Evolutionary conservation across 805 yeast genomes (phyloP), one percentile per base, ranked within the genome.

Genomic region (Starmerella ratchasimensis): DNA sequence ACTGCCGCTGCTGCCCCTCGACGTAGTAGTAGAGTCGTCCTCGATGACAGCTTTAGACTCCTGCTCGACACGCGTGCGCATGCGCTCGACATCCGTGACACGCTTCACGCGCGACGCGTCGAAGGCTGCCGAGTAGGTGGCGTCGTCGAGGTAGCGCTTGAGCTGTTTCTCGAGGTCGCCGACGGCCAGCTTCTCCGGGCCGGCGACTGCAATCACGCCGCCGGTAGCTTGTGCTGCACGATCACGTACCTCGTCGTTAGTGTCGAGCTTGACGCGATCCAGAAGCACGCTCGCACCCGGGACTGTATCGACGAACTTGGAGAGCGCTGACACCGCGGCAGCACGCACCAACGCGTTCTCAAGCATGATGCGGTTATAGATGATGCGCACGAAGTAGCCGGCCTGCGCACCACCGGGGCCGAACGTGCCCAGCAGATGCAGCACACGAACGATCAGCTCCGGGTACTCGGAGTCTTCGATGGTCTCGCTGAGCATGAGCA

Each of bases 381-480:
- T 88, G 60, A 86, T 94, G 64, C 98, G 78, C 45, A 90, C 86
- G 60, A 83, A 88, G 51, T 80, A 68, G 1, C 94, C 79, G 40
- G 97, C 95, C 46, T 78, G 79, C 6, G 77, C 50, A 4, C 94
- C 77, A 41, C 68, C 64, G 52, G 98, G 96, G 44, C 98, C 98
- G 60, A 86, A 94, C 48, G 76, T 80, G 56, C 98, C 98, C 47
- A 90, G 70, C 44, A 88, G 61, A 61, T 86, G 94, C 59, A 90
- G 68, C 41, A 90, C 77, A 55, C 97, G 74, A n/a, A 86, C 94
- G 20, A 93, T 74, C 44, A 90, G 73, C 61, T 84, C 95, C 22
- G 94, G 80, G 63, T 70, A 88, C 63, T 90, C 98, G 64, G 97
- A 90, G 66, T 90, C 98, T 62, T 90, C 98, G 52, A 90, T 90